Percentiles rank a stretch among this genome's conserved stretches.
Conservation (phyloP, 2,329 filamentous ascomycete species). For the Pseudogymnoascus sp. region DNA sequence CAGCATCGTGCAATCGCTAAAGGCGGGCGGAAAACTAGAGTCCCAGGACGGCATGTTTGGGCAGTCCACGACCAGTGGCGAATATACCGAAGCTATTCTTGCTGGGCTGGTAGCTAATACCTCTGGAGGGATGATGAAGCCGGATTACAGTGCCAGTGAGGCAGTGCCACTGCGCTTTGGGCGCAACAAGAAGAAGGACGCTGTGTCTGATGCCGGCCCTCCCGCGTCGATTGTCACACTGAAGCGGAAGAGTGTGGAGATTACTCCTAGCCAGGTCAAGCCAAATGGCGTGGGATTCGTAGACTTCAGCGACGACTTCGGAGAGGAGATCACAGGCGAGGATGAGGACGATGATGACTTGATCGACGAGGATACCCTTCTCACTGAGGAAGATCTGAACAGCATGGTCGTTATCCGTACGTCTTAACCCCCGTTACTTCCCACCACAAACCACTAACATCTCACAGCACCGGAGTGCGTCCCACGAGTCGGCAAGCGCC, state of each 20-base stretch:
- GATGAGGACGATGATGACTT: constrained; percentile 67
- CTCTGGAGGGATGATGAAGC: constrained; percentile 64
- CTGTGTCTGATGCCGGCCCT: constrained; percentile 15
- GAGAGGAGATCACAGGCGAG: constrained; percentile 41
- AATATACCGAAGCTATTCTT: constrained; percentile 72
- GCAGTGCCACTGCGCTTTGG: constrained; percentile 49
- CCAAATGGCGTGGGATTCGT: constrained; percentile 59
- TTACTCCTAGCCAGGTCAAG: constrained; percentile 16
- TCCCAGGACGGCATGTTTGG: constrained; percentile 59
- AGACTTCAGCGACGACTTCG: constrained; percentile 57
- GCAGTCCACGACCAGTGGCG: constrained; percentile 33
- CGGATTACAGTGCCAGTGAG: constrained; percentile 38
- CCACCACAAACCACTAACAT: constrained; percentile 10
- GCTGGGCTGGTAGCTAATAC: constrained; percentile 62
- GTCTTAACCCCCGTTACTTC: constrained; percentile 30
- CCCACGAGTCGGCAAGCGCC: constrained; percentile 78
- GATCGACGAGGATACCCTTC: constrained; percentile 81
- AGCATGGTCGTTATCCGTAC: constrained; percentile 72
- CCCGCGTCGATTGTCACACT: constrained; percentile 27
- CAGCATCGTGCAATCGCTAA: constrained; percentile 62
- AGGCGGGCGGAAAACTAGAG: constrained; percentile 56
- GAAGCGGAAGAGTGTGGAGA: constrained; percentile 23
- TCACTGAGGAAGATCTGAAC: constrained; percentile 77
- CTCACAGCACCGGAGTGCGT: constrained; percentile 69
- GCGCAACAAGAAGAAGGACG: constrained; percentile 46